A percentile compares a stretch with the other conserved stretches of the same genome.
Conservation (phyloP, 371 early-diverging fungal species). For the Mortierella sp. region DNA sequence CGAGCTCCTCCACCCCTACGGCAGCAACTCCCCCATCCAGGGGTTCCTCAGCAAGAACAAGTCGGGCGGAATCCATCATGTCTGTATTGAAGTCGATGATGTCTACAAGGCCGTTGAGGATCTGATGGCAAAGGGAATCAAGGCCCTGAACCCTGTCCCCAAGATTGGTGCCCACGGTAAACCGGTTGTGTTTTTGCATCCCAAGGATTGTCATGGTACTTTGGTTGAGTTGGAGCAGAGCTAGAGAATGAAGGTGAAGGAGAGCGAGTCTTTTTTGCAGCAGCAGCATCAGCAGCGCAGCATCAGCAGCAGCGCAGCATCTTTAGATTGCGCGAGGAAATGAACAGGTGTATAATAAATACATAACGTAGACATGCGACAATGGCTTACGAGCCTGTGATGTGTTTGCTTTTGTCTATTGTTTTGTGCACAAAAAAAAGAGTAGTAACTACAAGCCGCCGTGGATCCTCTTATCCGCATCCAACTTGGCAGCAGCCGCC, state of each 20-base stretch:
- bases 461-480: too few species aligned
- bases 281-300: too few species aligned
- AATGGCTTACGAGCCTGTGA: too few species aligned
- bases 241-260: not conserved
- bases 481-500: not conserved
- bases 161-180: conserved; percentile 89
- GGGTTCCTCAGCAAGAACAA: conserved; percentile 83
- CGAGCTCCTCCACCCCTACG: conserved; percentile 81
- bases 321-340: too few species aligned
- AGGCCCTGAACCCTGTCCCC: conserved; percentile 74
- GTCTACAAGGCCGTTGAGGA: conserved; percentile 70
- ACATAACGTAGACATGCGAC: too few species aligned
- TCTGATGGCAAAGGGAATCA: conserved; percentile 70
- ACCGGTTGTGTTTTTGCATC: conserved; percentile 86
- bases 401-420: too few species aligned
- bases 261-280: not conserved
- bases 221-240: conserved; percentile 81
- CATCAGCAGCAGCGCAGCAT: too few species aligned
- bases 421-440: too few species aligned
- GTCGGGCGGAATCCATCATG: conserved; percentile 85
- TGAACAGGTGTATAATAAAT: too few species aligned
- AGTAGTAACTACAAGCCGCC: too few species aligned
- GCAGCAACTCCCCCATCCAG: conserved; percentile 79
- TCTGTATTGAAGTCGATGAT: conserved; percentile 84
- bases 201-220: conserved; percentile 87